Percentiles rank a stretch among this genome's conserved stretches.
Conservation (phyloP, 2,329 filamentous ascomycete genomes). For the Sclerotinia trifoliorum region DNA sequence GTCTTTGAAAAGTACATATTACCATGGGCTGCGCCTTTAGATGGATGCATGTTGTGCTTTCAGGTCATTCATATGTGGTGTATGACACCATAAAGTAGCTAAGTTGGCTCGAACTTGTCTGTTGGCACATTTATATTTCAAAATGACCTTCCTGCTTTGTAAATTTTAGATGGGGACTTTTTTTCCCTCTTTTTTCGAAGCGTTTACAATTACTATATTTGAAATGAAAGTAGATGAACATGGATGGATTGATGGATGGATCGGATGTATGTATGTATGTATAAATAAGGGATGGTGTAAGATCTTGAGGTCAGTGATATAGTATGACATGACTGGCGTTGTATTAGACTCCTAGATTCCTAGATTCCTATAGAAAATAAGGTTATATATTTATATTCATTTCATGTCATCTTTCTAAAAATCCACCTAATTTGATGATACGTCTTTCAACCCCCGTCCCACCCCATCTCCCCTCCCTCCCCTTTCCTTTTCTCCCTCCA, state of each 20-base stretch:
- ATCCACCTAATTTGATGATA: no score
- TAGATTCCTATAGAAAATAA: no score
- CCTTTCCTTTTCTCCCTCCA: no score
- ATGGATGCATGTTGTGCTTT: slow-evolving; percentile 1
- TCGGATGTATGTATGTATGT: slow-evolving; percentile 1
- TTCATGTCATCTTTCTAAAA: no score
- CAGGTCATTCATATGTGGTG: background rate
- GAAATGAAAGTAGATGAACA: background rate
- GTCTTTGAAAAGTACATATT: slow-evolving; percentile 6
- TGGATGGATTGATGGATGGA: background rate
- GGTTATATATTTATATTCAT: no score
- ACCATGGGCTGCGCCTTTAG: background rate
- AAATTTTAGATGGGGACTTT: background rate
- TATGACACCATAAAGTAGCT: background rate
- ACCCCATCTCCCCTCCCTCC: no score
- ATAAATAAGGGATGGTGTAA: background rate
- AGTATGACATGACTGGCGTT: no score
- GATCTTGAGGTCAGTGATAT: background rate
- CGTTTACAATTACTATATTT: background rate
- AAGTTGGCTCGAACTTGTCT: background rate
- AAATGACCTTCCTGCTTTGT: background rate
- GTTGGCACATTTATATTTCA: background rate
- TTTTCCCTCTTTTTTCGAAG: background rate
- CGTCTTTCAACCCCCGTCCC: no score
- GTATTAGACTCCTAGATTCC: no score